Base-by-base conservation (phyloP, 1,284 basidiomycete species). In the Microbotryomycetes sp. region DNA sequence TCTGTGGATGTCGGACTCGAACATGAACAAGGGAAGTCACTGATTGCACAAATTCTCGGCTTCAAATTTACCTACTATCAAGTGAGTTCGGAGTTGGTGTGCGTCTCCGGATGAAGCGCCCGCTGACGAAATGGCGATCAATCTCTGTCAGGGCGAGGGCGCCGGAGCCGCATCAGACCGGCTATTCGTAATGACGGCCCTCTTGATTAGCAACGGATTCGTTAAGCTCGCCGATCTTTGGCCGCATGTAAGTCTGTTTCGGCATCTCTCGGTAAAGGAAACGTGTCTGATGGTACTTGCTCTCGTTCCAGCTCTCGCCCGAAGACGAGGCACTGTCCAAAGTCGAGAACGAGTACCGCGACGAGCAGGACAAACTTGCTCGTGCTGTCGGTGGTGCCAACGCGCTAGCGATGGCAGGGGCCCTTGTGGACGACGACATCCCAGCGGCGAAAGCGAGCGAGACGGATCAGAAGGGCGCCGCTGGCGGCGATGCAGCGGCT, bases 51-150 rank as follows among this genome's bases (percentile, higher is more conserved):
- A 76, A 86, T 97, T 1, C 79, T 99, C 15, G 94, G 94, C 23
- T 97, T 97, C 82, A 97, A 98, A 75, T 96, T 96, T 72, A 81
- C 82, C 12, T 86, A 88, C 75, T 97, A 94, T 76, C 86, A 91
- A 77, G 89, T 89, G 66, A 58, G 82, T 71, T 36, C 48, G 22
- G 45, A 0, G 31, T 25, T 36, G 42, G 15, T n/a, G n/a, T 2
- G 15, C 15, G 42, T 70, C 19, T 59, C 70, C n/a, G 71, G 71
- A 26, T 49, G 73, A 30, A 64, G 71, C 36, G 58, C 72, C 29
- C 64, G 67, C 36, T 42, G 36, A 19, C 36, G 36, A 42, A 42
- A 71, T 70, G n/a, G n/a, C n/a, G n/a, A n/a, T n/a, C n/a, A n/a
- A n/a, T n/a, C n/a, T 28, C 61, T 72, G 48, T 67, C 64, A 53